These are phyloP conservation scores for Cladosporium cucumerinum DNA, from an alignment of 2,329 filamentous ascomycete genomes.

Conservation along the genomic window DNA sequence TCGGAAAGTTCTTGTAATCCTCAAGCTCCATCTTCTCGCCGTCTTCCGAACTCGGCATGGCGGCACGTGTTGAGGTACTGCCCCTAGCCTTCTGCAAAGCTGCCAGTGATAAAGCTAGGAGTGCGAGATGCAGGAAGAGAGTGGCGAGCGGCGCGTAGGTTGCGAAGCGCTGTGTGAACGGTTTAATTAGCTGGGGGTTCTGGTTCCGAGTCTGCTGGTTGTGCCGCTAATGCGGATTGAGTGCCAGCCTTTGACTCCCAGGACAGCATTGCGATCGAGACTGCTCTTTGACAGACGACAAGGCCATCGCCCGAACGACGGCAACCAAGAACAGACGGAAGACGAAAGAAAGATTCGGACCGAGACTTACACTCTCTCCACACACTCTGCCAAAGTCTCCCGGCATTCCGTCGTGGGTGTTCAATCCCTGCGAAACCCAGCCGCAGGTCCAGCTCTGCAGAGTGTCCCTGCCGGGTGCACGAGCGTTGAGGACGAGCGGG, in stretches of 20 bases:
- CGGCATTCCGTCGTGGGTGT: slow-evolving; percentile 29
- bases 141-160: slow-evolving; percentile 42
- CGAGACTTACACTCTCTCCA: slow-evolving; percentile 38
- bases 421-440: slow-evolving; percentile 25
- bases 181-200: not conserved
- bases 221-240: not conserved
- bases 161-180: slow-evolving; percentile 39
- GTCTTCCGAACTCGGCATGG: not conserved
- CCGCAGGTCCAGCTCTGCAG: slow-evolving; percentile 39
- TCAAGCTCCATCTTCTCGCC: slow-evolving; percentile 15
- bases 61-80: not conserved
- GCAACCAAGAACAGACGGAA: not conserved
- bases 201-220: not conserved
- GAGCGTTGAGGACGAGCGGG: slow-evolving; percentile 30
- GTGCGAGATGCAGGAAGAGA: slow-evolving; percentile 38
- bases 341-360: not conserved
- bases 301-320: not conserved
- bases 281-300: not conserved
- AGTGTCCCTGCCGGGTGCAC: slow-evolving; percentile 29
- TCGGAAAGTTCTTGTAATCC: not conserved
- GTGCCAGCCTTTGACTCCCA: not conserved
- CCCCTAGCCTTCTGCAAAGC: not conserved
- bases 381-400: slow-evolving; percentile 41
- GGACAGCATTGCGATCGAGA: not conserved
- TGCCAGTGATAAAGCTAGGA: slow-evolving; percentile 18